Evolutionary conservation across 768 basidiomycete species (phyloP).

Genomic region (Agrocybe praecox): DNA sequence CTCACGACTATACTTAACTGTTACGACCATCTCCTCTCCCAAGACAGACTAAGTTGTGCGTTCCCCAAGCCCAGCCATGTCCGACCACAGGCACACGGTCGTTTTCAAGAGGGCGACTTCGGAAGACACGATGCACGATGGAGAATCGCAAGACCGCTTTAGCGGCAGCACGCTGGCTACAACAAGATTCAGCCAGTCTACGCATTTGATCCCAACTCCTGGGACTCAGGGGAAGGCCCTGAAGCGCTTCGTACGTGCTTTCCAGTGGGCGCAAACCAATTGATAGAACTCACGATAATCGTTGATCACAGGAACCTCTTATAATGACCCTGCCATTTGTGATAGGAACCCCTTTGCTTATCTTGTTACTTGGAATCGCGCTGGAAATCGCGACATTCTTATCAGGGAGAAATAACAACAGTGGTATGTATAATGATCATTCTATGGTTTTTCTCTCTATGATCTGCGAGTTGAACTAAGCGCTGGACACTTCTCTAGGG

Average conservation of each 20-base stretch:
- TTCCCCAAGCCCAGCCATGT: background rate
- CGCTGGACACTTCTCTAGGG: constrained; percentile 36
- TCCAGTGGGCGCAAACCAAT: background rate
- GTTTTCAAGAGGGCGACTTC: constrained; percentile 4
- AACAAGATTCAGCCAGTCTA: constrained; percentile 43
- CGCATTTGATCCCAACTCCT: constrained; percentile 52
- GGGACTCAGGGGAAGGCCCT: constrained; percentile 33
- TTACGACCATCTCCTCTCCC: background rate
- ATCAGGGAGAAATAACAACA: constrained; percentile 39
- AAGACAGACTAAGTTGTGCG: background rate
- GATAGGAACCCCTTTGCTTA: constrained; percentile 38
- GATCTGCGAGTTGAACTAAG: background rate
- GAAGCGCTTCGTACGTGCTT: constrained; percentile 44
- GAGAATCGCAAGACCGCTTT: constrained; percentile 10
- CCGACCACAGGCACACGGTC: background rate
- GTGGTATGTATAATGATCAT: constrained; percentile 35
- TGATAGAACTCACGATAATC: background rate
- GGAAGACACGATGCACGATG: constrained; percentile 8
- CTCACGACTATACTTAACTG: background rate
- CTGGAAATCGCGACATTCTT: constrained; percentile 47
- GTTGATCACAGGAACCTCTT: constrained; percentile 30
- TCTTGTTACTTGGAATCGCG: constrained; percentile 48
- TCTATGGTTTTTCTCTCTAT: background rate
- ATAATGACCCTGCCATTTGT: constrained; percentile 37
- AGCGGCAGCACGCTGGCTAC: constrained; percentile 22